Evolutionary conservation across 371 early-diverging fungal species (phyloP).

Genomic region (Rhizomucor miehei): DNA sequence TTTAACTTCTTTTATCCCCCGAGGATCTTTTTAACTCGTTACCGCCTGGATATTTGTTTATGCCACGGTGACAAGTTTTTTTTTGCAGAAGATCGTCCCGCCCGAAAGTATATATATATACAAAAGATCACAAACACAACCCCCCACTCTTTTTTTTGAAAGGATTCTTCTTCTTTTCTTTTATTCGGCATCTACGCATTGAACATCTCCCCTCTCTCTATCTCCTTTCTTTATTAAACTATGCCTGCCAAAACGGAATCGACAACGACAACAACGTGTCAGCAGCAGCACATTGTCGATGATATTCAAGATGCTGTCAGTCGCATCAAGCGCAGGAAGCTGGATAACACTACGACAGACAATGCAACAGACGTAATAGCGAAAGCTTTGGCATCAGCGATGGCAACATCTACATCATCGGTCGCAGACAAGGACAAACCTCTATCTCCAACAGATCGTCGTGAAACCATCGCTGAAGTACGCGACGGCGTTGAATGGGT

Average conservation of each 20-base stretch:
- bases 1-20: no score
- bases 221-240: constrained; percentile 14
- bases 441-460: constrained; percentile 1
- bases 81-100: no score
- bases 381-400: background rate
- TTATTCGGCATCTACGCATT: no score
- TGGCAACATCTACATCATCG: constrained; percentile 6
- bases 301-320: constrained; percentile 33
- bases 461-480: constrained; percentile 45
- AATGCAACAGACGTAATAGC: background rate
- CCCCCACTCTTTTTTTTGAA: no score
- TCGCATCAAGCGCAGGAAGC: constrained; percentile 35
- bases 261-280: constrained; percentile 26
- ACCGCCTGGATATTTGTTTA: no score
- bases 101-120: no score
- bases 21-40: no score
- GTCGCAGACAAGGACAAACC: background rate
- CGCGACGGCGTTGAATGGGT: constrained; percentile 72
- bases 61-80: no score
- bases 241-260: constrained; percentile 35
- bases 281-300: constrained; percentile 35
- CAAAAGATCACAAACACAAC: no score
- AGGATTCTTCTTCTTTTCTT: no score
- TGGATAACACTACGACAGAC: constrained; percentile 16
- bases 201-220: background rate